Evolutionary conservation across 441 rosid genomes (phyloP).

Genomic region (Metrosideros polymorpha): DNA sequence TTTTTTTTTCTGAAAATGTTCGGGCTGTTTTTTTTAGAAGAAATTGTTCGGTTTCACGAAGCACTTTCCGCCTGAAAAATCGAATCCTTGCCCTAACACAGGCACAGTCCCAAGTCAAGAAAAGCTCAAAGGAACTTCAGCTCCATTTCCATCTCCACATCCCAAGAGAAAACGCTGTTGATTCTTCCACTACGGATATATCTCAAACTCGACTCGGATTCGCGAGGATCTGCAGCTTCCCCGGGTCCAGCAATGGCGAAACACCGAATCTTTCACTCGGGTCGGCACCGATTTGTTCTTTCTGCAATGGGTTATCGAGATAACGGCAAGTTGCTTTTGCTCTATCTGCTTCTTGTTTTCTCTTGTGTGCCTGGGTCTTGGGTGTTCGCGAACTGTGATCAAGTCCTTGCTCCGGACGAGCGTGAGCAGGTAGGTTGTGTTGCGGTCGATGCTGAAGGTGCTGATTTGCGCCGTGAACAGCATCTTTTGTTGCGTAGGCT

Average conservation of each 20-base stretch:
- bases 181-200: neutral
- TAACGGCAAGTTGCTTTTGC: conserved; percentile 47
- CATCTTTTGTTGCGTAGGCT: conserved; percentile 44
- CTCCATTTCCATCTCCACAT: neutral
- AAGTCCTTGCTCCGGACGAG: conserved; percentile 22
- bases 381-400: conserved; percentile 11
- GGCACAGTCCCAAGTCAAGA: neutral
- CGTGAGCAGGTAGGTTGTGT: conserved; percentile 10
- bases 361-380: conserved; percentile 10
- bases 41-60: neutral
- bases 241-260: conserved; percentile 16
- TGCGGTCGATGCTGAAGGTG: conserved; percentile 10
- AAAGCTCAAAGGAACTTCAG: neutral
- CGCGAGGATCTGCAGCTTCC: conserved; percentile 16
- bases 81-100: neutral
- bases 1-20: too few species aligned
- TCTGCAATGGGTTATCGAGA: conserved; percentile 41
- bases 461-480: conserved; percentile 14
- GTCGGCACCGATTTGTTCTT: neutral
- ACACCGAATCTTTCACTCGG: conserved; percentile 10
- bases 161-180: neutral
- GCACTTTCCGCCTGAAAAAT: neutral
- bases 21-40: too few species aligned
- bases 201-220: conserved; percentile 22
- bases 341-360: conserved; percentile 32